These are phyloP conservation scores for Globisporangium mamillatum DNA, from an alignment of 352 stramenopile species.

Conservation along the genomic window DNA sequence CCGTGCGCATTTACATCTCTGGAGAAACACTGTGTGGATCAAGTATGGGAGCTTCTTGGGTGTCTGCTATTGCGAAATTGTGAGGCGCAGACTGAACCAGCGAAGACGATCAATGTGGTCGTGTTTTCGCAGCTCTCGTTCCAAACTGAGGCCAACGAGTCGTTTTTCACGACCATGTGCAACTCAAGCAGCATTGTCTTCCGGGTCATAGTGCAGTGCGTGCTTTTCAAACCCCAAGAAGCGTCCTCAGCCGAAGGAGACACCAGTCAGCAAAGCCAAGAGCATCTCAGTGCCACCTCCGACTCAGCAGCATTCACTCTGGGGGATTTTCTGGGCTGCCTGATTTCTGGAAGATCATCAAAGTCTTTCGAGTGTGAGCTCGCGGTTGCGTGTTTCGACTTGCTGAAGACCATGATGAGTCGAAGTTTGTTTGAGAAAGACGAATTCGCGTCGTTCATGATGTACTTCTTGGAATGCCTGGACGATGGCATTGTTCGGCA, in stretches of 20 bases:
- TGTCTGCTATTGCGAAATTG: constrained; percentile 52
- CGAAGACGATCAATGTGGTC: constrained; percentile 33
- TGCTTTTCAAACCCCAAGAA: constrained; percentile 15
- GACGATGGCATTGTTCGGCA: constrained; percentile 26
- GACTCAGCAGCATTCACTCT: constrained; percentile 8
- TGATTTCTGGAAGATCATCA: constrained; percentile 18
- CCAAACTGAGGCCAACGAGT: constrained; percentile 39
- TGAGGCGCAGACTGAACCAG: constrained; percentile 16
- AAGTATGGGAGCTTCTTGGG: constrained; percentile 69
- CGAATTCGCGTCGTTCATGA: constrained; percentile 59
- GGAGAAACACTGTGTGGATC: constrained; percentile 32
- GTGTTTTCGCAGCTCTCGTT: constrained; percentile 51
- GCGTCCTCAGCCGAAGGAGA: background rate
- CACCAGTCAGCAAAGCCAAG: background rate
- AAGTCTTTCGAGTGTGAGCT: constrained; percentile 13
- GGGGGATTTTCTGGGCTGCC: constrained; percentile 15
- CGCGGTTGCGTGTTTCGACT: constrained; percentile 37
- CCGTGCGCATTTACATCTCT: constrained; percentile 19
- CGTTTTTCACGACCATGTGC: constrained; percentile 55
- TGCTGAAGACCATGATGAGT: constrained; percentile 35
- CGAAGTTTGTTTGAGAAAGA: constrained; percentile 49
- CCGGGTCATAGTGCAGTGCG: constrained; percentile 37
- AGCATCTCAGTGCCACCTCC: background rate
- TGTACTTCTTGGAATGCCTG: constrained; percentile 58
- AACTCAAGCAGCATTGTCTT: constrained; percentile 49